Evolutionary conservation across 306 rosid genomes (phyloP).

Genomic region (Rosa multiflora): DNA sequence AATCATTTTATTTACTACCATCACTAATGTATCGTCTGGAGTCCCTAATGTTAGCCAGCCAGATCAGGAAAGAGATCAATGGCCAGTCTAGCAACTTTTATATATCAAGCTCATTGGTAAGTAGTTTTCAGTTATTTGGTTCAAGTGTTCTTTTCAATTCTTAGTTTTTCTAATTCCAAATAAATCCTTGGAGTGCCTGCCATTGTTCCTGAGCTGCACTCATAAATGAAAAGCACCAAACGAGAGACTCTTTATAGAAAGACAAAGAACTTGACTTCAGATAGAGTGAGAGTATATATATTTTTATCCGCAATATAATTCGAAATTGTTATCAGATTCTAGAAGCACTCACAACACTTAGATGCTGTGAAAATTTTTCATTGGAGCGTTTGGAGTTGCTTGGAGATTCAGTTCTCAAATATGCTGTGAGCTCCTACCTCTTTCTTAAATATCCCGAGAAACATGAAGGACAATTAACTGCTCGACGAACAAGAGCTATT

Average conservation of each 20-base stretch:
- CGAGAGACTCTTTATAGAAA: background rate
- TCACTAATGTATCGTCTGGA: slow-evolving; percentile 82
- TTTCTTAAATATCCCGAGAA: slow-evolving; percentile 71
- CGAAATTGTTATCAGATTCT: slow-evolving; percentile 49
- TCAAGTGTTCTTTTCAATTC: slow-evolving; percentile 6
- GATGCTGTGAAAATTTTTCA: slow-evolving; percentile 71
- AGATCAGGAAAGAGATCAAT: slow-evolving; percentile 71
- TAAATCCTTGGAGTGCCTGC: background rate
- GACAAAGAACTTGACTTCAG: background rate
- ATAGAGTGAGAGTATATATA: background rate
- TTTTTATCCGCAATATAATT: slow-evolving; percentile 17
- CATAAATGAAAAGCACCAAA: background rate
- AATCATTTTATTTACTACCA: slow-evolving; percentile 74
- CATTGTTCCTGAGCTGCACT: background rate
- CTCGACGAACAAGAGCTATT: slow-evolving; percentile 47
- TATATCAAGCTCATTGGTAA: slow-evolving; percentile 69
- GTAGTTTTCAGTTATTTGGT: slow-evolving; percentile 25
- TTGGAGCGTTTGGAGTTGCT: slow-evolving; percentile 90
- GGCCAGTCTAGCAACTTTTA: slow-evolving; percentile 32
- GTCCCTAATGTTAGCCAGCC: slow-evolving; percentile 78
- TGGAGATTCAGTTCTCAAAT: slow-evolving; percentile 89
- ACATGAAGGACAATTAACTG: slow-evolving; percentile 79
- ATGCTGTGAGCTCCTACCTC: slow-evolving; percentile 74
- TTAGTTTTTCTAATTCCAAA: slow-evolving; percentile 3
- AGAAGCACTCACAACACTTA: slow-evolving; percentile 78